Percentiles rank a stretch among this genome's conserved stretches.
phyloP scores from a whole-genome alignment of 768 basidiomycete genomes.

The Cyclocybe cylindracea region DNA sequence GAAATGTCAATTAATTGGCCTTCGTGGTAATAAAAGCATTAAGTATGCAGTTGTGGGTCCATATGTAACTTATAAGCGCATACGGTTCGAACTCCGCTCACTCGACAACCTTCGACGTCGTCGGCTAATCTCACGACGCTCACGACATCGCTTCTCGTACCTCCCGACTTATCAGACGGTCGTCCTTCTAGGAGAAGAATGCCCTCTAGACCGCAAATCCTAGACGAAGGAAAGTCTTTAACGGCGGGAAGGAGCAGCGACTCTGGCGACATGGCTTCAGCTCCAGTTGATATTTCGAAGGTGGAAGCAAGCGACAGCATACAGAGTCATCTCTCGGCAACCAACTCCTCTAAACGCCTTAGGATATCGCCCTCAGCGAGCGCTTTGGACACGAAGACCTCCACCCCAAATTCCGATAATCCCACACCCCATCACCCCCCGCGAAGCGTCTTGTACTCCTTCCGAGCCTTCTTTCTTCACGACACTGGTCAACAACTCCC shows the following conservation, averaged over 20 bases:
- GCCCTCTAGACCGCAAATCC: no score
- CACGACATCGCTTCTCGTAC: no score
- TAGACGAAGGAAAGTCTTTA: not conserved
- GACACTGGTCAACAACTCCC: not conserved
- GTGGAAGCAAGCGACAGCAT: slow-evolving; percentile 38
- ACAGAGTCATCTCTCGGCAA: slow-evolving; percentile 45
- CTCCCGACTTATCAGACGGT: no score
- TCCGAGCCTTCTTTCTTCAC: not conserved
- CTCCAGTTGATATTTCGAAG: slow-evolving; percentile 21
- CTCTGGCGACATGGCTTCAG: not conserved
- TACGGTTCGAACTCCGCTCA: no score
- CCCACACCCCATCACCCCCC: not conserved
- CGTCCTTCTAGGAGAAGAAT: no score
- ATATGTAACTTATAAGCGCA: not conserved
- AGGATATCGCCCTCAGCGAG: slow-evolving; percentile 17
- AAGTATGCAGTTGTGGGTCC: slow-evolving; percentile 10
- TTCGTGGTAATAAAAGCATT: not conserved
- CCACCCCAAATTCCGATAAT: not conserved
- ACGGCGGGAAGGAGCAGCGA: not conserved
- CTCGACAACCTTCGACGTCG: no score
- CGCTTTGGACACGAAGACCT: not conserved
- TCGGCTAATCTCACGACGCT: no score
- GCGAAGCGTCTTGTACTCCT: not conserved
- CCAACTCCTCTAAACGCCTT: slow-evolving; percentile 43
- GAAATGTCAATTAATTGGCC: not conserved